Percentiles rank a stretch among this genome's conserved stretches.
Conservation (phyloP, 2,329 filamentous ascomycete genomes). For the Botrytis byssoidea region DNA sequence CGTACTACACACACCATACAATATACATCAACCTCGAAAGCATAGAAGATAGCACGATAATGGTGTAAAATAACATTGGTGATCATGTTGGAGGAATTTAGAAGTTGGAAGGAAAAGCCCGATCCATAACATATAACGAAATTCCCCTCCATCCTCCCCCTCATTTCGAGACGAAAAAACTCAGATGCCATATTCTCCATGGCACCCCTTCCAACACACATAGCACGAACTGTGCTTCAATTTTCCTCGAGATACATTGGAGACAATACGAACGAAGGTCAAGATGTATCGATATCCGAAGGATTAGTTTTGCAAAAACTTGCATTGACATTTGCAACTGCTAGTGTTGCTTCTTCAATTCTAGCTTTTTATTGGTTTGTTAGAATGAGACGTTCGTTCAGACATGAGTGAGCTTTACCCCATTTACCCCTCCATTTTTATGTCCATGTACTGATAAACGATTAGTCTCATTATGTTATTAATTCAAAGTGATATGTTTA, state of each 20-base stretch:
- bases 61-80: conserved; percentile 17
- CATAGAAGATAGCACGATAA: conserved; percentile 12
- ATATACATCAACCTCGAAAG: neutral
- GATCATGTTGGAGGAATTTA: conserved; percentile 23
- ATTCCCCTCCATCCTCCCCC: conserved; percentile 3
- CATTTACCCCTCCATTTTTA: neutral
- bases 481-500: conserved; percentile 70
- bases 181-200: conserved; percentile 22
- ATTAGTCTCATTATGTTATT: conserved; percentile 70
- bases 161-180: conserved; percentile 4
- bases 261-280: conserved; percentile 23
- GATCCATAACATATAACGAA: conserved; percentile 20
- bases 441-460: conserved; percentile 16
- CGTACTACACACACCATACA: conserved; percentile 1
- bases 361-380: conserved; percentile 69
- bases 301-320: conserved; percentile 35
- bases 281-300: conserved; percentile 26
- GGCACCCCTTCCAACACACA: conserved; percentile 30
- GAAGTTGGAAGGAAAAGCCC: conserved; percentile 23
- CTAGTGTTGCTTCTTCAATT: conserved; percentile 57
- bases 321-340: conserved; percentile 43
- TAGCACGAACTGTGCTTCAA: conserved; percentile 23
- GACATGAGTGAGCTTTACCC: conserved; percentile 61
- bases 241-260: conserved; percentile 19
- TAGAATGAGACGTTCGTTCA: conserved; percentile 70